Evolutionary conservation across 2,329 filamentous ascomycete species (phyloP).

Genomic region (Pseudogymnoascus sp.): DNA sequence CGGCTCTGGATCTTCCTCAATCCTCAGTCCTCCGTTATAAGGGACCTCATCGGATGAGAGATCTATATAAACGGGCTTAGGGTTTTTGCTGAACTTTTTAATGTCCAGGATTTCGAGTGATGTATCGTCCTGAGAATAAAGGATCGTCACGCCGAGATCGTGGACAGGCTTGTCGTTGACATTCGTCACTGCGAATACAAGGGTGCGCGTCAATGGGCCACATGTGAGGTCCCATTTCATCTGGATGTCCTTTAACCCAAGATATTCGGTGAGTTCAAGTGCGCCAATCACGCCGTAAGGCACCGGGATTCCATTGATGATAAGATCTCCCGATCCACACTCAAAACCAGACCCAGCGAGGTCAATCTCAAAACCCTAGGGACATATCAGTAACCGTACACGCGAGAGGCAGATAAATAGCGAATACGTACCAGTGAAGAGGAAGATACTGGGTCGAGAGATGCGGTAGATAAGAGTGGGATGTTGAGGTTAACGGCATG

Average conservation of each 20-base stretch:
- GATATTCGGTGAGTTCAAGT: background rate
- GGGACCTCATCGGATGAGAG: background rate
- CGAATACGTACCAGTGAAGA: background rate
- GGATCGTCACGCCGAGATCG: background rate
- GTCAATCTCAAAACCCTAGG: background rate
- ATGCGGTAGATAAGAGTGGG: background rate
- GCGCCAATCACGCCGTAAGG: background rate
- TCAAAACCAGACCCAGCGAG: background rate
- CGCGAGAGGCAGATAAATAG: background rate
- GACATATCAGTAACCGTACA: background rate
- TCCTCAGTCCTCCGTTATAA: background rate
- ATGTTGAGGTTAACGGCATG: background rate
- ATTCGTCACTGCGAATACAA: background rate
- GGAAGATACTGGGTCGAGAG: background rate
- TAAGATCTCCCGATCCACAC: background rate
- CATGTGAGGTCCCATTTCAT: constrained; percentile 1
- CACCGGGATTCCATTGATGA: background rate
- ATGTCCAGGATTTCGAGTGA: background rate
- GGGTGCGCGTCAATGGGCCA: constrained; percentile 1
- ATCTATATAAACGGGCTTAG: background rate
- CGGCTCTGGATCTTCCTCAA: background rate
- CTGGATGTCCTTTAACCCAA: background rate
- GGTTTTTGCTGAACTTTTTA: background rate
- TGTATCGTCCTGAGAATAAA: background rate
- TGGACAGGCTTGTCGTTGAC: background rate